These are phyloP conservation scores for Yamadazyma dendronema DNA, from an alignment of 1,139 yeast genomes.

Conservation along the genomic window DNA sequence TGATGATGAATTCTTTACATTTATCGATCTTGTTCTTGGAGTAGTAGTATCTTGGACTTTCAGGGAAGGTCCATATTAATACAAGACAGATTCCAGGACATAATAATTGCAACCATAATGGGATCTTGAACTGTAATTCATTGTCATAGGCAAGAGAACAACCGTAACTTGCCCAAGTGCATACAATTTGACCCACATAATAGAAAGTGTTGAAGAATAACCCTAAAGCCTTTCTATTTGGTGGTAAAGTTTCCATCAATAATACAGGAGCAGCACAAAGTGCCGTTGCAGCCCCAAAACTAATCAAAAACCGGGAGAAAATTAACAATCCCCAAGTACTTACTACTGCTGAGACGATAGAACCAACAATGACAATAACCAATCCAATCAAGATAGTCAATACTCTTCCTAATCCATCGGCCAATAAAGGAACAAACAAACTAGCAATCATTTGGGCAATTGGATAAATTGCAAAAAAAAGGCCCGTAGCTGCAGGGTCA, in stretches of 20 bases:
- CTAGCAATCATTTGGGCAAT: conserved; percentile 19
- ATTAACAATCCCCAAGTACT: conserved; percentile 15
- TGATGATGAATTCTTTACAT: conserved; percentile 31
- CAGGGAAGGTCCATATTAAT: conserved; percentile 44
- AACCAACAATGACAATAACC: conserved; percentile 18
- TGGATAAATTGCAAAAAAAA: conserved; percentile 20
- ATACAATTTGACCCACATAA: conserved; percentile 21
- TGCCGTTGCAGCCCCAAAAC: conserved; percentile 11
- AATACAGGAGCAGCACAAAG: conserved; percentile 19
- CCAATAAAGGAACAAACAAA: conserved; percentile 13
- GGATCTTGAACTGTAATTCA: conserved; percentile 15
- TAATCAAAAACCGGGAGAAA: conserved; percentile 19
- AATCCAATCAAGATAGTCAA: conserved; percentile 18
- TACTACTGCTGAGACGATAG: conserved; percentile 20
- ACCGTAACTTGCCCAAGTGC: conserved; percentile 22
- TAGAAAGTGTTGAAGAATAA: conserved; percentile 21
- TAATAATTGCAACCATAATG: conserved; percentile 16
- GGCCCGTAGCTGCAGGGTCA: conserved; percentile 19
- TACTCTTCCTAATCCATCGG: conserved; percentile 18
- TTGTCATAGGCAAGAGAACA: conserved; percentile 15
- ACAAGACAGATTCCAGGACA: conserved; percentile 15
- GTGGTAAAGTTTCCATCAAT: conserved; percentile 20
- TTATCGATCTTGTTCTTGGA: conserved; percentile 33
- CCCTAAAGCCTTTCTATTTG: conserved; percentile 18
- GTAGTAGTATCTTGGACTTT: conserved; percentile 55